Percentiles rank a stretch among this genome's conserved stretches.
phyloP scores from a whole-genome alignment of 306 rosid species.

The Gillenia trifoliata region DNA sequence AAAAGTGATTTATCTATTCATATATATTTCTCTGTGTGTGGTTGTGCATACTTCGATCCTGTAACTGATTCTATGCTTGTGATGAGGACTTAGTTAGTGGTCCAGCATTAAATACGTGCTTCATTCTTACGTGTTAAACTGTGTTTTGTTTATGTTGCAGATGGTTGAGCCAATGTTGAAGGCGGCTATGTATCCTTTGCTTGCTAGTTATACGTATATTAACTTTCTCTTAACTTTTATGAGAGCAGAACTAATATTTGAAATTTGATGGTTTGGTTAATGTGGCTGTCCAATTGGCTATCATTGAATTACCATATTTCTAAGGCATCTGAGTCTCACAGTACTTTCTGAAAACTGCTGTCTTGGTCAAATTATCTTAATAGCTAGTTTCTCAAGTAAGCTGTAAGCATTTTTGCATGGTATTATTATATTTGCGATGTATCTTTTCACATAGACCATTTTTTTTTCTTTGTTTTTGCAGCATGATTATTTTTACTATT shows the following conservation, averaged over 20 bases:
- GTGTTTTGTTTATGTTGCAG: conserved; percentile 45
- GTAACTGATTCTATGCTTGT: neutral
- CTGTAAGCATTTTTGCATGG: neutral
- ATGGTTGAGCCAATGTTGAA: conserved; percentile 87
- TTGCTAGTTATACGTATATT: neutral
- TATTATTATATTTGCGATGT: neutral
- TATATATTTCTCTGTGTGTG: neutral
- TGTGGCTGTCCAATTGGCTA: neutral
- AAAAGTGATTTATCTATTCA: neutral
- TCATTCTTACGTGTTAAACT: neutral
- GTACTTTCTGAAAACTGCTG: neutral
- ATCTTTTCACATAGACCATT: neutral
- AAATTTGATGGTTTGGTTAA: neutral
- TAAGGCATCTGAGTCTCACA: neutral
- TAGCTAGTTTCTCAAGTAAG: neutral
- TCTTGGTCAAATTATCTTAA: neutral
- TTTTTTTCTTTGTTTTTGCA: neutral
- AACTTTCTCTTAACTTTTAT: conserved; percentile 3
- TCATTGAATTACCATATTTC: neutral
- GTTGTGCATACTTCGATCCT: neutral
- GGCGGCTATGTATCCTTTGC: conserved; percentile 83
- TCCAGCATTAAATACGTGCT: neutral
- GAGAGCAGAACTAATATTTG: neutral
- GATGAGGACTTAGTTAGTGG: neutral
- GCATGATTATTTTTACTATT: neutral